phyloP scores from a whole-genome alignment of 1,139 yeast species.

The Diutina siamensis region DNA sequence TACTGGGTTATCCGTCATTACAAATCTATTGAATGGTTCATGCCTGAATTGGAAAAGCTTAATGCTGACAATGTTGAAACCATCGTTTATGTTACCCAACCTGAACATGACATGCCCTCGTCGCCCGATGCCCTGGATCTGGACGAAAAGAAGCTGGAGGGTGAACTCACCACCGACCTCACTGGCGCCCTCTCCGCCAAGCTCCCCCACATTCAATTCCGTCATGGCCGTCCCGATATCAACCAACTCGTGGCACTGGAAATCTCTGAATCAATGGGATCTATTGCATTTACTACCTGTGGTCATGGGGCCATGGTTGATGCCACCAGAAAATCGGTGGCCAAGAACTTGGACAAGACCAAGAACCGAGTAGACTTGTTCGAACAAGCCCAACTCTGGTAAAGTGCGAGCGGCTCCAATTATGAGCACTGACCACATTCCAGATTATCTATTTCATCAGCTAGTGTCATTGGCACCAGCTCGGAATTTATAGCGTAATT shows the following conservation, averaged over 20 bases:
- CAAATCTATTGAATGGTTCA: constrained; percentile 37
- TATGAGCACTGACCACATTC: not conserved
- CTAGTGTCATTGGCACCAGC: not conserved
- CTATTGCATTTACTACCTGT: constrained; percentile 11
- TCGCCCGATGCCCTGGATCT: not conserved
- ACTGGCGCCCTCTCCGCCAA: not conserved
- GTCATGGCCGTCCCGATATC: constrained; percentile 9
- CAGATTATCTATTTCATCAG: not conserved
- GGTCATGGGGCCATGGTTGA: constrained; percentile 11
- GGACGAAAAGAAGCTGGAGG: constrained; percentile 7
- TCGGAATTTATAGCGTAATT: not conserved
- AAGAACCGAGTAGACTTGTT: constrained; percentile 10
- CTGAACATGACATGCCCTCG: constrained; percentile 10
- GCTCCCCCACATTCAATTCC: constrained; percentile 9
- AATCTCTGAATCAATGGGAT: constrained; percentile 8
- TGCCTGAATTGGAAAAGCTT: constrained; percentile 31
- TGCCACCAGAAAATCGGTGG: constrained; percentile 9
- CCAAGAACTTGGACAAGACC: constrained; percentile 8
- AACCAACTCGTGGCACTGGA: constrained; percentile 7
- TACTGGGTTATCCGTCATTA: constrained; percentile 42
- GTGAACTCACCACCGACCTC: not conserved
- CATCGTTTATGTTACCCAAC: constrained; percentile 34
- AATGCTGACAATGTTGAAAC: constrained; percentile 20
- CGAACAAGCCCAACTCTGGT: constrained; percentile 11
- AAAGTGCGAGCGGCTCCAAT: not conserved